Evolutionary conservation across 495 filamentous ascomycete species (phyloP).

Genomic region (Pseudomonodictys pantanalensis): DNA sequence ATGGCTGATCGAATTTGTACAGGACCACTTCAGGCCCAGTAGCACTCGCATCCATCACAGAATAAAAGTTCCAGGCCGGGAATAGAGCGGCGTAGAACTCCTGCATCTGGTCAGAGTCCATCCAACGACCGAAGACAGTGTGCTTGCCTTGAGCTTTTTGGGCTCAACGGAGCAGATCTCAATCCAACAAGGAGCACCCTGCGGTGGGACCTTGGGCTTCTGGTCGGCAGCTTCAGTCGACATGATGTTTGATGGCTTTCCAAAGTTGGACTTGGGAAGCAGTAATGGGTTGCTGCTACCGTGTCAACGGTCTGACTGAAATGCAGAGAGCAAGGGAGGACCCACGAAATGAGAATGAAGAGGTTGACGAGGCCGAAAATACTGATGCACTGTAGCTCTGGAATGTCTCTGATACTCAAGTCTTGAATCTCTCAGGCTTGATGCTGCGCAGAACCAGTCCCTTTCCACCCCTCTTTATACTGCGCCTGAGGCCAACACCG

Average conservation of each 20-base stretch:
- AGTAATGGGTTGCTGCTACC: neutral
- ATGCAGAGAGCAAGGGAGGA: neutral
- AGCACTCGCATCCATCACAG: neutral
- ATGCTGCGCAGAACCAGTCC: too few species aligned
- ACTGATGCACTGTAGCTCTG: too few species aligned
- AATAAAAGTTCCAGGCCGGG: slow-evolving; percentile 22
- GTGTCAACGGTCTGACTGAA: neutral
- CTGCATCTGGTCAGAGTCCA: neutral
- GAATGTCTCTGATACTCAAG: too few species aligned
- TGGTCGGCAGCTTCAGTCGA: slow-evolving; percentile 2
- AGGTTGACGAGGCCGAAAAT: too few species aligned
- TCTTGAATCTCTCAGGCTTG: too few species aligned
- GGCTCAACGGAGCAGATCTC: slow-evolving; percentile 23
- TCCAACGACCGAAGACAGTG: neutral
- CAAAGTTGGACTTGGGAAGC: neutral
- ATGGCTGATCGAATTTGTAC: slow-evolving; percentile 12
- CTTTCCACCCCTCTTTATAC: too few species aligned
- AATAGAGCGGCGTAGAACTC: slow-evolving; percentile 29
- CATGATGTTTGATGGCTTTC: neutral
- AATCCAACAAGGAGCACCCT: slow-evolving; percentile 27
- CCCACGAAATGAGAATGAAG: too few species aligned
- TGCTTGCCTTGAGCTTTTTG: slow-evolving; percentile 16
- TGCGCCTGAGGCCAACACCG: too few species aligned
- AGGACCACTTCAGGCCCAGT: neutral
- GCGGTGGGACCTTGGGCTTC: neutral